phyloP scores from a whole-genome alignment of 495 filamentous ascomycete genomes.

The Hypoxylon cercidicola region DNA sequence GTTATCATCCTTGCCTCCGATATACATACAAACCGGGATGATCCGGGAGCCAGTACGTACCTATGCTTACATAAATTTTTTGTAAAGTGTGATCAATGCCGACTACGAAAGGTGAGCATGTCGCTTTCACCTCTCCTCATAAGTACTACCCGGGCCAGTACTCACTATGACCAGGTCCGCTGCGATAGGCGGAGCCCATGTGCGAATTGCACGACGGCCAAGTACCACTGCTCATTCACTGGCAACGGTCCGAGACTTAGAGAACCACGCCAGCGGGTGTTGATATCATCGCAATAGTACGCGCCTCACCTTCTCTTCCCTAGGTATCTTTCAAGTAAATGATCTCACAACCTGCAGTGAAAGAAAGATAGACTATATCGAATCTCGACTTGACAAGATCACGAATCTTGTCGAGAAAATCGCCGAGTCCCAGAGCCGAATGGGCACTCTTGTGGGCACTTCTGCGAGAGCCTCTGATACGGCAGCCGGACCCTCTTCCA shows the following conservation, averaged over 20 bases:
- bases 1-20: neutral
- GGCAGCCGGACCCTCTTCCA: slow-evolving; percentile 1
- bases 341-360: slow-evolving; percentile 54
- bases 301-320: slow-evolving; percentile 6
- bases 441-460: slow-evolving; percentile 8
- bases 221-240: slow-evolving; percentile 61
- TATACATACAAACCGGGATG: neutral
- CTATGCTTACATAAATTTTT: slow-evolving; percentile 1
- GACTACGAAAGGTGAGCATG: slow-evolving; percentile 61
- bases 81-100: slow-evolving; percentile 35
- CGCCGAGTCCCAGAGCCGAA: slow-evolving; percentile 31
- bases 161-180: slow-evolving; percentile 61
- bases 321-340: neutral
- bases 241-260: slow-evolving; percentile 63
- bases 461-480: neutral
- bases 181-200: slow-evolving; percentile 72
- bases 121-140: slow-evolving; percentile 61
- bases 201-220: slow-evolving; percentile 66
- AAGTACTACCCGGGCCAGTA: slow-evolving; percentile 51
- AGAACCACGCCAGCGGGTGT: slow-evolving; percentile 65
- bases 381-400: slow-evolving; percentile 65
- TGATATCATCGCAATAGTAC: slow-evolving; percentile 73
- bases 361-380: slow-evolving; percentile 71
- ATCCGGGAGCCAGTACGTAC: neutral
- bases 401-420: slow-evolving; percentile 58